These are phyloP conservation scores for Cladosporium sp. DNA, from an alignment of 2,329 filamentous ascomycete genomes.

Conservation along the genomic window DNA sequence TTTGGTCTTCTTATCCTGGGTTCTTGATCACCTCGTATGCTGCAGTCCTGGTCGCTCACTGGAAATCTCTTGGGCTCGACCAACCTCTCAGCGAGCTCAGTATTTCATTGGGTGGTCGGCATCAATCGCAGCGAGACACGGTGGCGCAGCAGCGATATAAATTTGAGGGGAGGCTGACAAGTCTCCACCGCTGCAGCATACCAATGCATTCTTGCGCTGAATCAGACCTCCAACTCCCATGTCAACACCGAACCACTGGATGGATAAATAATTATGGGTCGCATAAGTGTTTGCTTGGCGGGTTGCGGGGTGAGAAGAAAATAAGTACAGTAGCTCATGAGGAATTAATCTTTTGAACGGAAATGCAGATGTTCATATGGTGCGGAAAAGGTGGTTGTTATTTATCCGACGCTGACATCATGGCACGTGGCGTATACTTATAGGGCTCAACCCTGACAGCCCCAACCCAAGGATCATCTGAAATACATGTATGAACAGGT, in stretches of 20 bases:
- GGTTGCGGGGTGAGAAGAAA: background rate
- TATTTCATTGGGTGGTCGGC: background rate
- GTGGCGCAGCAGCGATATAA: background rate
- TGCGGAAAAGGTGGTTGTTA: background rate
- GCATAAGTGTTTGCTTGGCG: background rate
- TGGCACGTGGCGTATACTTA: background rate
- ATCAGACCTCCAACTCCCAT: background rate
- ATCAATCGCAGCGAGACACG: background rate
- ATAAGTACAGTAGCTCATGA: background rate
- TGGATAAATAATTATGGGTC: conserved; percentile 4
- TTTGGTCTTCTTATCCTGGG: background rate
- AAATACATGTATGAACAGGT: background rate
- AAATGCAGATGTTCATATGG: background rate
- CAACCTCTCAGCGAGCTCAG: background rate
- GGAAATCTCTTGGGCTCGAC: background rate
- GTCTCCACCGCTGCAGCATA: background rate
- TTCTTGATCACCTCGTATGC: background rate
- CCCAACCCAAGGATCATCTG: background rate
- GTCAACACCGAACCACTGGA: background rate
- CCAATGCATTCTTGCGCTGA: background rate
- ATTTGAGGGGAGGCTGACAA: background rate
- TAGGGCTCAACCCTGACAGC: background rate
- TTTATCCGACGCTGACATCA: background rate
- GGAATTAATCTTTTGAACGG: background rate
- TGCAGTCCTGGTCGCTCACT: background rate